Evolutionary conservation across 495 filamentous ascomycete genomes (phyloP).

Genomic region (Pyronema domesticum): DNA sequence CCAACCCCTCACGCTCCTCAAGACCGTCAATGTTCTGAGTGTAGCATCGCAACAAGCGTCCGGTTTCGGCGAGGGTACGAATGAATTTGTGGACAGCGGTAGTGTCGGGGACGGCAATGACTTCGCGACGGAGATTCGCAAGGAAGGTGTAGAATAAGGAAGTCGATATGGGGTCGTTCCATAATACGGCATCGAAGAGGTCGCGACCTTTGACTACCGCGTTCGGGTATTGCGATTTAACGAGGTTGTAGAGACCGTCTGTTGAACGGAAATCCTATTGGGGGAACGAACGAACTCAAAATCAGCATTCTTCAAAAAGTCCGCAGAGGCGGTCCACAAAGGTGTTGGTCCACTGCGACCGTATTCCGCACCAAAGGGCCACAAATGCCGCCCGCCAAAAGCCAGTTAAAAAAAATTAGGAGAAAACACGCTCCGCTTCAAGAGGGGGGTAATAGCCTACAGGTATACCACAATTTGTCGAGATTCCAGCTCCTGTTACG

Average conservation of each 20-base stretch:
- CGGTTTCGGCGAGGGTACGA: conserved; percentile 39
- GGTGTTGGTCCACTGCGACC: no score
- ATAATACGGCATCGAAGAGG: conserved; percentile 48
- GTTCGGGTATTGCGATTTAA: conserved; percentile 40
- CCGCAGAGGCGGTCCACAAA: no score
- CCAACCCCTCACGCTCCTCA: conserved; percentile 45
- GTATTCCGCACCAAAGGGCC: no score
- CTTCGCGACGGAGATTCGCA: conserved; percentile 40
- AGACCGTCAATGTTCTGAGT: conserved; percentile 58
- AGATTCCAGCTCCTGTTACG: conserved; percentile 53
- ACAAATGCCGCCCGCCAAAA: background rate
- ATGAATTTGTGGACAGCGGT: conserved; percentile 45
- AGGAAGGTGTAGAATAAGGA: conserved; percentile 52
- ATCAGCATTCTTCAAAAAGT: background rate
- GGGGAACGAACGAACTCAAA: background rate
- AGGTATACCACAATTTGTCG: conserved; percentile 55
- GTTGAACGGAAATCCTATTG: conserved; percentile 51
- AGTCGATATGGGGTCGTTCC: conserved; percentile 43
- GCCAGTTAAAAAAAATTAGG: background rate
- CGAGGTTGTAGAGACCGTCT: conserved; percentile 49
- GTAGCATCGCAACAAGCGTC: conserved; percentile 46
- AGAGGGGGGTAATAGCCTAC: conserved; percentile 24
- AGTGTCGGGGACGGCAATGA: conserved; percentile 34
- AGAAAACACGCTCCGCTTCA: no score
- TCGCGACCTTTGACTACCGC: conserved; percentile 42